Percentiles rank a stretch among this genome's conserved stretches.
phyloP scores from a whole-genome alignment of 176 grass and related monocot genomes.

The Thinopyrum elongatum region DNA sequence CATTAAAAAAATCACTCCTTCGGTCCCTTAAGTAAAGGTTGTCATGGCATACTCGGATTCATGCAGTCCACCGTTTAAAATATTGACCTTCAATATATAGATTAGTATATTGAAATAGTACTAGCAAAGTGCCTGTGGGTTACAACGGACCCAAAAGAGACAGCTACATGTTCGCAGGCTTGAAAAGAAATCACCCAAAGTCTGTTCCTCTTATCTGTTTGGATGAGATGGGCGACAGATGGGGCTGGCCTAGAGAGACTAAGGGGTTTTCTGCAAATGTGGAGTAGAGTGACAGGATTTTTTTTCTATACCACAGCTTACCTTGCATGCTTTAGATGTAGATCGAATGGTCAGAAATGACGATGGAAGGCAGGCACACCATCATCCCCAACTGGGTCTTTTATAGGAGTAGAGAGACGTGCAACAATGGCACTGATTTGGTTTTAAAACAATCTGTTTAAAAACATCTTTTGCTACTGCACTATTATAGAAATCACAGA shows the following conservation, averaged over 20 bases:
- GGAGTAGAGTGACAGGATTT: background rate
- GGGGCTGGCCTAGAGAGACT: background rate
- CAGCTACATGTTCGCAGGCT: background rate
- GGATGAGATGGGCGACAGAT: background rate
- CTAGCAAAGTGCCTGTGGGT: background rate
- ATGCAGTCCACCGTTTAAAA: background rate
- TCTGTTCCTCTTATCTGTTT: background rate
- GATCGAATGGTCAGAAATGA: background rate
- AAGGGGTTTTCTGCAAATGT: background rate
- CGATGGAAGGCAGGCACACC: background rate
- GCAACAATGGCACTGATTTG: background rate
- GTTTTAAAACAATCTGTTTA: background rate
- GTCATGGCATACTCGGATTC: background rate
- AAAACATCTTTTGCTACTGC: background rate
- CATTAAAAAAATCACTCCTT: background rate
- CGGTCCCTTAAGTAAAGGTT: background rate
- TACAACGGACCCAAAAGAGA: background rate
- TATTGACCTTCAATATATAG: background rate
- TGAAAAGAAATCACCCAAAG: background rate
- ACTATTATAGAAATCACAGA: background rate
- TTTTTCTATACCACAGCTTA: background rate
- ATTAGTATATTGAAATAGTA: background rate
- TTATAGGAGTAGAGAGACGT: background rate
- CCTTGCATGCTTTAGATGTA: background rate
- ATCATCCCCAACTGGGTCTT: background rate